phyloP scores from a whole-genome alignment of 1,284 basidiomycete species.

The Xerocomus cyaneibrunnescens region DNA sequence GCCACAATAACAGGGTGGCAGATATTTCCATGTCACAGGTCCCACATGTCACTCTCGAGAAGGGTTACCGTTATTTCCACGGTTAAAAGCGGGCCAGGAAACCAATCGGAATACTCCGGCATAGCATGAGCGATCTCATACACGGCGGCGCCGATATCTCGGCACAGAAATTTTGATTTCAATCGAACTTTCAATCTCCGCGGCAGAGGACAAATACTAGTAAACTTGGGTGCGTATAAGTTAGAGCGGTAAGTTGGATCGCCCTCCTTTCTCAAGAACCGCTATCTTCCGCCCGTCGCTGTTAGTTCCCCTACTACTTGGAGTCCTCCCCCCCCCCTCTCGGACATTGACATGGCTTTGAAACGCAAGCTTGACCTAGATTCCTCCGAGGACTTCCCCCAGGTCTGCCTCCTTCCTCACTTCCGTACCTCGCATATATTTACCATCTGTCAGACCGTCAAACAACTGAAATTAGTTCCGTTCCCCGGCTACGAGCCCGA shows the following conservation, averaged over 20 bases:
- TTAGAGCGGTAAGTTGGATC: constrained; percentile 27
- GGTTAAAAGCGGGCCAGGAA: background rate
- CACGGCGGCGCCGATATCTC: constrained; percentile 12
- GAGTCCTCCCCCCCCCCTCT: constrained; percentile 19
- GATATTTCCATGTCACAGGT: constrained; percentile 16
- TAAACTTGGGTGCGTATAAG: constrained; percentile 34
- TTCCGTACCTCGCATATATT: constrained; percentile 22
- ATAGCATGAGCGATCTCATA: constrained; percentile 2
- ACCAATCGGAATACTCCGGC: constrained; percentile 33
- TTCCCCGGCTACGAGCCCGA: constrained; percentile 64
- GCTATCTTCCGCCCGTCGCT: constrained; percentile 14
- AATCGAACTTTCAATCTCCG: constrained; percentile 22
- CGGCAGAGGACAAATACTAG: constrained; percentile 26
- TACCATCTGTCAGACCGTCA: constrained; percentile 45
- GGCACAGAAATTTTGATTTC: constrained; percentile 21
- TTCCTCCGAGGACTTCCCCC: constrained; percentile 50
- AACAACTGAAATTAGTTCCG: constrained; percentile 70
- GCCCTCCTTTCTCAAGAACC: constrained; percentile 30
- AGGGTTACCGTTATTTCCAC: constrained; percentile 11
- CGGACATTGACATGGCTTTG: constrained; percentile 62
- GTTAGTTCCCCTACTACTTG: constrained; percentile 10
- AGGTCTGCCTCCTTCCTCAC: constrained; percentile 35
- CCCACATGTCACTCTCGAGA: constrained; percentile 10
- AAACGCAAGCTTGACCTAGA: constrained; percentile 73
- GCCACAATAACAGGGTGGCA: constrained; percentile 18